Conservation (phyloP, 2,329 filamentous ascomycete genomes). For the Pseudofabraea citricarpa region DNA sequence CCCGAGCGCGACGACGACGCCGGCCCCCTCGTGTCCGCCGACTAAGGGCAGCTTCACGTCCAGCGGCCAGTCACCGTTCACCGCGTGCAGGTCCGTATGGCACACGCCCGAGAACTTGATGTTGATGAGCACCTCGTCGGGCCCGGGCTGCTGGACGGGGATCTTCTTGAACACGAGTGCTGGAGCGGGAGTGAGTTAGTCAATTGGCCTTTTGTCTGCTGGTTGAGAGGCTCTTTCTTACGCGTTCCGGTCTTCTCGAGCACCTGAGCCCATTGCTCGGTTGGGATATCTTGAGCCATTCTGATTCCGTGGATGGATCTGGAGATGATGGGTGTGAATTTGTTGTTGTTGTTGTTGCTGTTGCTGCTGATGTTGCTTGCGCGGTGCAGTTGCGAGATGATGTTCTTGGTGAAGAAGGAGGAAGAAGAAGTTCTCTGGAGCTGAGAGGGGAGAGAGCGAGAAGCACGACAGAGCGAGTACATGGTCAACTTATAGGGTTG, state of each 20-base stretch:
- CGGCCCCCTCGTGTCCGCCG: conserved; percentile 76
- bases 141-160: conserved; percentile 72
- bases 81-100: conserved; percentile 79
- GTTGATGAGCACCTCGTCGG: conserved; percentile 89
- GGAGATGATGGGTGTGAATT: neutral
- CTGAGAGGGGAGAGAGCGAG: too few species aligned
- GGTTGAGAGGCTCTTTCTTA: conserved; percentile 35
- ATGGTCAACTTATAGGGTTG: too few species aligned
- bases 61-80: conserved; percentile 88
- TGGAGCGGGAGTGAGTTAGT: conserved; percentile 23
- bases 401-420: too few species aligned
- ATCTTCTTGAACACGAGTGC: conserved; percentile 73
- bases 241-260: conserved; percentile 75
- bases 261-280: conserved; percentile 87
- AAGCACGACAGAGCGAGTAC: too few species aligned
- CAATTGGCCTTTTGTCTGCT: neutral
- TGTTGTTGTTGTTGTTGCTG: too few species aligned
- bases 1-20: conserved; percentile 76
- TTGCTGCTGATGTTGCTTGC: too few species aligned
- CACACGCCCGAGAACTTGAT: conserved; percentile 88
- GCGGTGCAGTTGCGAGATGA: too few species aligned
- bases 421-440: too few species aligned
- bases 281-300: conserved; percentile 55
- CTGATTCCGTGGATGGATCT: conserved; percentile 4
- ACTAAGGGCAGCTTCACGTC: conserved; percentile 78